Conservation (phyloP, 1,284 basidiomycete genomes). For the Pseudozyma sp. region DNA sequence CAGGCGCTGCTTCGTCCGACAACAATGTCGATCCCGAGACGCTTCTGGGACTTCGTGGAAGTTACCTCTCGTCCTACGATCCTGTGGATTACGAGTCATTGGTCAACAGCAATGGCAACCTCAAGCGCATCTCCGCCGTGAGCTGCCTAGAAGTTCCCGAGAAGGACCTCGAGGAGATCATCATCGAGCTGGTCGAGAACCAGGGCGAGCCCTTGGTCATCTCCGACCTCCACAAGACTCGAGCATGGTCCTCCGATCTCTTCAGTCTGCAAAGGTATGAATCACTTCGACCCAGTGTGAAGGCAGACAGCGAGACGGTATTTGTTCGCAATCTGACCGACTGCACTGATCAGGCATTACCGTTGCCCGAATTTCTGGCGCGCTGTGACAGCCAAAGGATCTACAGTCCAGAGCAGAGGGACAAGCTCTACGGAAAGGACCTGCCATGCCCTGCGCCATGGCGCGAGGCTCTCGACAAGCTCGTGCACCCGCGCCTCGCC, state of each 20-base stretch:
- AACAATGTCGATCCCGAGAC: background rate
- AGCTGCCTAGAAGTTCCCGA: slow-evolving; percentile 17
- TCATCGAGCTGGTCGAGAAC: slow-evolving; percentile 22
- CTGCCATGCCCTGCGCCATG: slow-evolving; percentile 12
- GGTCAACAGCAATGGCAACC: background rate
- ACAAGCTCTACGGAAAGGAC: slow-evolving; percentile 31
- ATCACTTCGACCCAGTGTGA: slow-evolving; percentile 1
- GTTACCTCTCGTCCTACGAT: slow-evolving; percentile 13
- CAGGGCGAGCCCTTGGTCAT: slow-evolving; percentile 32
- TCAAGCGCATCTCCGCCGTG: slow-evolving; percentile 2
- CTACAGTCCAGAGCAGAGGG: slow-evolving; percentile 3
- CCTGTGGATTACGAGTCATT: slow-evolving; percentile 11
- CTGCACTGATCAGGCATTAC: slow-evolving; percentile 2
- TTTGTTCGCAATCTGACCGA: slow-evolving; percentile 14
- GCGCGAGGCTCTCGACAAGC: slow-evolving; percentile 2
- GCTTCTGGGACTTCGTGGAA: slow-evolving; percentile 3
- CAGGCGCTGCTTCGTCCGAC: background rate
- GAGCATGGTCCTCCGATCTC: slow-evolving; percentile 19
- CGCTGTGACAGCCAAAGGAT: slow-evolving; percentile 7
- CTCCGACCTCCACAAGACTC: slow-evolving; percentile 30
- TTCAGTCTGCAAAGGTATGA: slow-evolving; percentile 21
- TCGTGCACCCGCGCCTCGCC: slow-evolving; percentile 26
- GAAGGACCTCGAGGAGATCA: slow-evolving; percentile 21
- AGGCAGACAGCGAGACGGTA: background rate
- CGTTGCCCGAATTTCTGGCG: slow-evolving; percentile 12